Percentiles rank a stretch among this genome's conserved stretches.
These are phyloP conservation scores for Tillandsia fasciculata DNA, from an alignment of 176 grass and related monocot genomes.

Conservation along the genomic window DNA sequence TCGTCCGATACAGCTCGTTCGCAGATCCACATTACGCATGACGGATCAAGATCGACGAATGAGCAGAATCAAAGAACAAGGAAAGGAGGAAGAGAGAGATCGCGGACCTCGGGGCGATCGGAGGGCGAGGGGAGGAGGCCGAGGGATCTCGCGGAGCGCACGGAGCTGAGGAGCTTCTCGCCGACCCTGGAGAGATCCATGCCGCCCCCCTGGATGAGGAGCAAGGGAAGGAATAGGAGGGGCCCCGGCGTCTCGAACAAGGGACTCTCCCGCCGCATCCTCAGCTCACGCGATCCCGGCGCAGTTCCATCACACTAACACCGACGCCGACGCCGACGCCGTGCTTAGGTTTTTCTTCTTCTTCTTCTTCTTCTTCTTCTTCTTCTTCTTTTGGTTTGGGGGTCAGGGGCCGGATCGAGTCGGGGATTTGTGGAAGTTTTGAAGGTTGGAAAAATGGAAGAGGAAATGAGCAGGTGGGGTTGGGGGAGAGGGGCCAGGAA, in stretches of 20 bases:
- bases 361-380: not conserved
- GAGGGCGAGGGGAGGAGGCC: constrained; percentile 49
- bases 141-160: constrained; percentile 90
- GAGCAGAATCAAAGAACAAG: not conserved
- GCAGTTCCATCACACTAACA: not conserved
- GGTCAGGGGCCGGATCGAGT: constrained; percentile 20
- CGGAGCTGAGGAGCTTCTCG: constrained; percentile 93
- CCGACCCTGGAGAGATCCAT: constrained; percentile 98
- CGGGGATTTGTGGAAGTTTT: not conserved
- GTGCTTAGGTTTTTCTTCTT: not conserved
- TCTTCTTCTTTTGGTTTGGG: not conserved
- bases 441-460: not conserved
- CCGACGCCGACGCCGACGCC: not conserved
- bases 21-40: not conserved
- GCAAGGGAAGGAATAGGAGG: constrained; percentile 90
- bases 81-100: constrained; percentile 2
- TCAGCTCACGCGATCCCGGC: not conserved
- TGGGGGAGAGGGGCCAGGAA: not conserved
- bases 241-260: constrained; percentile 64
- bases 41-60: not conserved
- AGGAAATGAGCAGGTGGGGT: not conserved
- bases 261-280: not conserved
- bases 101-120: constrained; percentile 50
- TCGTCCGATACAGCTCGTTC: not conserved
- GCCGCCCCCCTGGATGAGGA: constrained; percentile 89